These are phyloP conservation scores for Marchantia paleacea DNA, from an alignment of 225 moss, liverwort and hornwort genomes.

Conservation along the genomic window DNA sequence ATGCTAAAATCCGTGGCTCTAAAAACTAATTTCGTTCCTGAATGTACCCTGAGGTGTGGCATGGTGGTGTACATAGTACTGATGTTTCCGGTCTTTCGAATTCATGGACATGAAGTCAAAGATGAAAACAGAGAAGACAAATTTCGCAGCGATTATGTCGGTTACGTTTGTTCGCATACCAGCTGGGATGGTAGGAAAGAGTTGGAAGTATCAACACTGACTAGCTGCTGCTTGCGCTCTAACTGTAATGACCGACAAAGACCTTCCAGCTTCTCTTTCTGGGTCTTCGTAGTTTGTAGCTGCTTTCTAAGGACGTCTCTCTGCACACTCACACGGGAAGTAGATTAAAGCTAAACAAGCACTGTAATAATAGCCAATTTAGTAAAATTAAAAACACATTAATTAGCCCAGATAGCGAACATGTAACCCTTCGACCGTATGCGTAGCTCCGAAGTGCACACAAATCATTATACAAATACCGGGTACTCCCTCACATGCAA, in stretches of 20 bases:
- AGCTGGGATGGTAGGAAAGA: conserved; percentile 24
- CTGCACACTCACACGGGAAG: conserved; percentile 35
- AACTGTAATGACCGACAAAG: conserved; percentile 96
- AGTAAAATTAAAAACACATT: no score
- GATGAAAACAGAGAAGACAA: neutral
- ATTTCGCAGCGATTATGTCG: neutral
- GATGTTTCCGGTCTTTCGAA: no score
- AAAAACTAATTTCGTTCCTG: no score
- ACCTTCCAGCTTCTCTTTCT: conserved; percentile 88
- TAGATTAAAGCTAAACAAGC: neutral
- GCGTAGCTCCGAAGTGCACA: neutral
- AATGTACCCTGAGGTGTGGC: no score
- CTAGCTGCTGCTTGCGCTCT: conserved; percentile 65
- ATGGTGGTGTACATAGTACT: no score
- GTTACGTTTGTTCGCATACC: conserved; percentile 15
- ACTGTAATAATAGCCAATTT: no score
- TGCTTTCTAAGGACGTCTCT: conserved; percentile 82
- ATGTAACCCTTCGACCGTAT: neutral
- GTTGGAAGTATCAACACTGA: conserved; percentile 24
- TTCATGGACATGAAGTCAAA: no score
- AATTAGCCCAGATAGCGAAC: no score
- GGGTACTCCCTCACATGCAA: no score
- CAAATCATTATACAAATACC: no score
- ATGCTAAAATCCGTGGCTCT: no score
- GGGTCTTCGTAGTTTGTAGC: conserved; percentile 69